phyloP scores from a whole-genome alignment of 2,329 filamentous ascomycete genomes.

The Venturia pyrina region DNA sequence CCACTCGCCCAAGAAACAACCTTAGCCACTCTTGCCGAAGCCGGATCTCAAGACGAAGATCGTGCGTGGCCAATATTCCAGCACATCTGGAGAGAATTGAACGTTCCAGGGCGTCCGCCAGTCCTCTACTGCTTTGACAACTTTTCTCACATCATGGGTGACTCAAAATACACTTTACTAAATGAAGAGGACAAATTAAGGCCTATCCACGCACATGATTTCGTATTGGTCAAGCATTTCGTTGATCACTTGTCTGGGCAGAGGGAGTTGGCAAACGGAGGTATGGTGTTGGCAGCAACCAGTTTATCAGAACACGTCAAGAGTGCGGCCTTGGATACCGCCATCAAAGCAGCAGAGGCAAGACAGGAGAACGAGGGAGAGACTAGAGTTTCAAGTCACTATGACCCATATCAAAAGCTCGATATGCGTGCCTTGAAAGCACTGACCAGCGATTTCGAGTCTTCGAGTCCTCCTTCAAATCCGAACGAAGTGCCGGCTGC shows the following conservation, averaged over 20 bases:
- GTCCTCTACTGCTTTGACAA: constrained; percentile 72
- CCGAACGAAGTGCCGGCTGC: background rate
- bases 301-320: constrained; percentile 58
- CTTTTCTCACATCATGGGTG: constrained; percentile 69
- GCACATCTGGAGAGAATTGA: constrained; percentile 73
- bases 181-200: constrained; percentile 43
- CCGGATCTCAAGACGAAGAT: constrained; percentile 64
- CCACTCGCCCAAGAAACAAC: constrained; percentile 49
- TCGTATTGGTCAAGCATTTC: constrained; percentile 67
- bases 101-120: constrained; percentile 44
- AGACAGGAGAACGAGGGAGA: constrained; percentile 23
- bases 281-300: constrained; percentile 65
- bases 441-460: background rate
- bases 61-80: constrained; percentile 71
- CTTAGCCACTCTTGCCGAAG: constrained; percentile 57
- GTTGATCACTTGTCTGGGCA: constrained; percentile 58
- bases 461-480: constrained; percentile 20
- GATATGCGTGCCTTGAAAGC: constrained; percentile 1
- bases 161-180: constrained; percentile 64
- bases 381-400: background rate
- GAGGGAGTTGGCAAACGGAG: constrained; percentile 56
- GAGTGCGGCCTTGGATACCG: constrained; percentile 58
- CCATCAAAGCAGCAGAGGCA: constrained; percentile 43
- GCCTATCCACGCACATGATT: constrained; percentile 75
- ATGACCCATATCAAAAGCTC: constrained; percentile 3